phyloP scores from a whole-genome alignment of 2,329 filamentous ascomycete species.

The Colletotrichum sp. region DNA sequence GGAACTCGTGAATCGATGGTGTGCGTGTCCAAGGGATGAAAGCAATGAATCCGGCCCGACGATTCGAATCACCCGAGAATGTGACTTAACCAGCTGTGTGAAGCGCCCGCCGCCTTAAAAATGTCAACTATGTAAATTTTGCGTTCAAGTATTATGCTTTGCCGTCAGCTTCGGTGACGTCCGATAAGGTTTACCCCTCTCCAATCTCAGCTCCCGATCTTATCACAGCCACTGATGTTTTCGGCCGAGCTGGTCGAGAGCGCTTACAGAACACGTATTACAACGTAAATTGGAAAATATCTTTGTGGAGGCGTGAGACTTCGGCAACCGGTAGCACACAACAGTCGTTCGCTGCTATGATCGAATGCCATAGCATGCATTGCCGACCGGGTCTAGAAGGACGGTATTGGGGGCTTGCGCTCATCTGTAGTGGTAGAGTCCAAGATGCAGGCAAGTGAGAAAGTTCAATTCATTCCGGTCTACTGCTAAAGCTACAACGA shows the following conservation, averaged over 20 bases:
- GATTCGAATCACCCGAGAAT: not conserved
- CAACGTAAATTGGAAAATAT: not conserved
- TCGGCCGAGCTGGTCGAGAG: not conserved
- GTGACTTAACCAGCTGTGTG: not conserved
- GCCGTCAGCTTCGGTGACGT: not conserved
- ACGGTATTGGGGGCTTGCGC: not conserved
- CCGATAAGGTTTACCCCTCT: not conserved
- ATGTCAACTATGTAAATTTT: not conserved
- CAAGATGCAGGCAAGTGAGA: too few relatives aligned
- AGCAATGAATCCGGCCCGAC: fast-evolving
- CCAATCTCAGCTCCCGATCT: not conserved
- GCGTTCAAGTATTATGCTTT: not conserved
- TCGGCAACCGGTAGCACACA: not conserved
- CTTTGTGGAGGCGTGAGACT: not conserved
- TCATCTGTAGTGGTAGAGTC: not conserved
- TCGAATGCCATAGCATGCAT: too few relatives aligned
- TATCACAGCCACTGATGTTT: not conserved
- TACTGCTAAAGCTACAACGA: not conserved
- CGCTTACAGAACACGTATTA: not conserved
- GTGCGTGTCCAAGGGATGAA: fast-evolving
- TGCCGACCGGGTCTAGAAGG: not conserved
- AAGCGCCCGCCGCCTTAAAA: not conserved
- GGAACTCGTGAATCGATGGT: not conserved
- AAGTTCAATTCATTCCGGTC: not conserved
- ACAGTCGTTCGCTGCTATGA: not conserved